Base-by-base conservation (phyloP, 805 yeast genomes). In the Ogataea zsoltii region DNA sequence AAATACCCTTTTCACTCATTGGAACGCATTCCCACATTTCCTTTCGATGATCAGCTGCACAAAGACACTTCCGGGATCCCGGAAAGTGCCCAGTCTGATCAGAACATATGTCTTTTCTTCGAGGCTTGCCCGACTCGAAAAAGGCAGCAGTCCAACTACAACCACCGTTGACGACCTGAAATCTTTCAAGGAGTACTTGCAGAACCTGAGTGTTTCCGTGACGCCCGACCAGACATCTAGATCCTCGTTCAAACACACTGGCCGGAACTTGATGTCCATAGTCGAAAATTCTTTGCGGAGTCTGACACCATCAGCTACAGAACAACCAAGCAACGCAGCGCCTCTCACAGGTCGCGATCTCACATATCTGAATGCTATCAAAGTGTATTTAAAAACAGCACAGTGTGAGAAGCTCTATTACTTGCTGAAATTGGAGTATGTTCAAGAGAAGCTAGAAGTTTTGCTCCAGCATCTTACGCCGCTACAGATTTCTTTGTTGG, bases 401-500 rank as follows among this genome's bases (percentile, higher is more conserved):
- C 41, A 46, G 25, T 48, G 49, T 30, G 33, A 38, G 14, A 46
- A 50, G 28, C 30, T 54, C 15, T 51, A 41, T 33, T 43, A 47
- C 12, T 37, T 41, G 13, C 23, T 48, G 32, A 39, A 29, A 11
- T 30, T 33, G 6, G 33, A 34, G 5, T n/a, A 32, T 3, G 40
- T 31, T 7, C 15, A 21, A 12, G 25, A 40, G 12, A 28, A 15
- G 3, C 29, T 52, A 3, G 29, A 36, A 2, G 15, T 11, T 7
- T 14, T 54, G 4, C 21, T 46, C 12, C 14, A 25, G 13, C 15
- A 35, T 25, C 33, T 56, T 15, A 29, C 55, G 0, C 43, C 44
- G 3, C 43, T 57, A 1, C 54, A 58, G 16, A 29, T 49, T 9
- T 55, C 62, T 3, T 29, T 58, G 15, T 25, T 59, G 7, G 47